phyloP scores from a whole-genome alignment of 1,139 yeast species.

The Pichia sp. region DNA sequence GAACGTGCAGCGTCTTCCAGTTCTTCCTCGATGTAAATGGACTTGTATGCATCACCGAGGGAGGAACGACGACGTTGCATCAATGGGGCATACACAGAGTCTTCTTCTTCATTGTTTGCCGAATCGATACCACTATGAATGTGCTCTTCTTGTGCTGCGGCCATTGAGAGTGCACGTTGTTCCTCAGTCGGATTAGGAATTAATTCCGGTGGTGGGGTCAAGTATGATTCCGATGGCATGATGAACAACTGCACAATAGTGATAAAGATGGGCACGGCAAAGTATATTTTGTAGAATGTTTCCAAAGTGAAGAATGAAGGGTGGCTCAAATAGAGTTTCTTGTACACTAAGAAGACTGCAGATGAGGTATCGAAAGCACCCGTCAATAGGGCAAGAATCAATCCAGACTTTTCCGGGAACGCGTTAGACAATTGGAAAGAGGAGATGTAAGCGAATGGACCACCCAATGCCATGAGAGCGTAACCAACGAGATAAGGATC shows the following conservation, averaged over 20 bases:
- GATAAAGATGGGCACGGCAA: conserved; percentile 46
- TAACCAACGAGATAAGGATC: conserved; percentile 38
- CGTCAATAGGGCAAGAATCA: conserved; percentile 61
- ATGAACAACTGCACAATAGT: conserved; percentile 40
- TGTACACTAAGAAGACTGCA: conserved; percentile 40
- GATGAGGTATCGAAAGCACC: conserved; percentile 78
- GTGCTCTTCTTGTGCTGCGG: conserved; percentile 20
- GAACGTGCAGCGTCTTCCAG: conserved; percentile 20
- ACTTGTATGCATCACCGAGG: conserved; percentile 29
- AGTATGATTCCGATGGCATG: conserved; percentile 47
- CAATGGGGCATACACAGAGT: background rate
- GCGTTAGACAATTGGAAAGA: conserved; percentile 41
- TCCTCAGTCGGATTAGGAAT: conserved; percentile 25
- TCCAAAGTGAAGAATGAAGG: conserved; percentile 25
- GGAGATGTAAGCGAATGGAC: conserved; percentile 40
- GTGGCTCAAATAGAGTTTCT: conserved; percentile 34
- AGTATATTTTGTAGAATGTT: conserved; percentile 39
- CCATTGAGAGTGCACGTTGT: conserved; percentile 22
- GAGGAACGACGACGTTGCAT: conserved; percentile 25
- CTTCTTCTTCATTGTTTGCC: conserved; percentile 4
- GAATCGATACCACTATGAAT: conserved; percentile 9
- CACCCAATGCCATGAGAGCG: conserved; percentile 38
- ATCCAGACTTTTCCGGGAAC: conserved; percentile 54
- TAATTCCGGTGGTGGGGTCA: conserved; percentile 27
- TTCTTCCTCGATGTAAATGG: conserved; percentile 29